Percentiles rank a stretch among this genome's conserved stretches.
phyloP scores from a whole-genome alignment of 2,329 filamentous ascomycete genomes.

The Cercospora sp. region DNA sequence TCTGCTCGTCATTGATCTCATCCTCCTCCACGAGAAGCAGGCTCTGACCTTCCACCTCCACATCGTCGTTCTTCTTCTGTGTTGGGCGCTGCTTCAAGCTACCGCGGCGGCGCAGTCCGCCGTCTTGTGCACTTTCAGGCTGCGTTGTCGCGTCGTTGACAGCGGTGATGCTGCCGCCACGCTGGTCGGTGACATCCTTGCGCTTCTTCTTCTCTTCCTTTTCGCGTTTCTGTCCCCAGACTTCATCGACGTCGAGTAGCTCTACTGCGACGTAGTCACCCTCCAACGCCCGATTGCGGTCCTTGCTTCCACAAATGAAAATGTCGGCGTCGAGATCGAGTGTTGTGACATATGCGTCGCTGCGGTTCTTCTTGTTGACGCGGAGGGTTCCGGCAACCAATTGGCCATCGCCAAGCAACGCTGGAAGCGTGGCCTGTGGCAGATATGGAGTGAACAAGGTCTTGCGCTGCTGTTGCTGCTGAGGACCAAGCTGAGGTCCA shows the following conservation, averaged over 20 bases:
- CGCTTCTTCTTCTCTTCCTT: constrained; percentile 99
- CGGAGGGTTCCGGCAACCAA: constrained; percentile 94
- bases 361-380: constrained; percentile 99
- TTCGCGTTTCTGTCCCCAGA: constrained; percentile 97
- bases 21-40: constrained; percentile 96
- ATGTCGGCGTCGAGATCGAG: constrained; percentile 96
- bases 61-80: constrained; percentile 99
- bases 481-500: constrained; percentile 44
- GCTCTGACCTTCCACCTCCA: constrained; percentile 97
- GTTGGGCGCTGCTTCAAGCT: constrained; percentile 95
- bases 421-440: constrained; percentile 89
- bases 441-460: constrained; percentile 98
- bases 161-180: constrained; percentile 70
- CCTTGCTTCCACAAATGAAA: constrained; percentile 99
- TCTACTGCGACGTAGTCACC: constrained; percentile 95
- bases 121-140: constrained; percentile 66
- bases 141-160: constrained; percentile 62
- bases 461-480: constrained; percentile 90
- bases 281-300: constrained; percentile 93
- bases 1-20: constrained; percentile 97
- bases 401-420: constrained; percentile 85
- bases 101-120: constrained; percentile 85
- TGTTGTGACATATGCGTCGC: constrained; percentile 95
- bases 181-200: constrained; percentile 95
- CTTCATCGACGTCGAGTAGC: constrained; percentile 94